phyloP scores from a whole-genome alignment of 2,329 filamentous ascomycete genomes.

The Colletotrichum lentis region DNA sequence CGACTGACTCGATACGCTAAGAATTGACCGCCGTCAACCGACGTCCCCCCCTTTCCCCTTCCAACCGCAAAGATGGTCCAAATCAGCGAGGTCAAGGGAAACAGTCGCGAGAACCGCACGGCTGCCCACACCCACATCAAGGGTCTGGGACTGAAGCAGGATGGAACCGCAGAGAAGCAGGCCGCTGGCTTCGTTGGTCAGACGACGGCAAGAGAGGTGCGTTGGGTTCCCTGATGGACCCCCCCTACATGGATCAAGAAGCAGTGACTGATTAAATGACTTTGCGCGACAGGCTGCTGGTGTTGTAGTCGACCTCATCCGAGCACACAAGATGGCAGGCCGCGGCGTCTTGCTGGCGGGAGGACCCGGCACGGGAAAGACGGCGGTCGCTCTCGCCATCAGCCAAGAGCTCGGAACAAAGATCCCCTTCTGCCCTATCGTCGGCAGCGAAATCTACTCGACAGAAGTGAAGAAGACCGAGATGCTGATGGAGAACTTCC shows the following conservation, averaged over 20 bases:
- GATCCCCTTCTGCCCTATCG: slow-evolving; percentile 97
- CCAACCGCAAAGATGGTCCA: slow-evolving; percentile 72
- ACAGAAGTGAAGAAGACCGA: slow-evolving; percentile 99
- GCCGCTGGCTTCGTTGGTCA: slow-evolving; percentile 91
- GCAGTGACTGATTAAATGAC: slow-evolving; percentile 24
- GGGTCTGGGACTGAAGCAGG: slow-evolving; percentile 83
- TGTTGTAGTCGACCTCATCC: slow-evolving; percentile 94
- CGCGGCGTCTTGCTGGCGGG: slow-evolving; percentile 92
- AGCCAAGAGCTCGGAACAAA: slow-evolving; percentile 97
- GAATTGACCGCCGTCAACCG: slow-evolving; percentile 35
- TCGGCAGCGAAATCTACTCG: slow-evolving; percentile 97
- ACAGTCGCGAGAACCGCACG: slow-evolving; percentile 93
- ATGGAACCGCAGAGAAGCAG: slow-evolving; percentile 85
- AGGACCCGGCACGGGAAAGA: slow-evolving; percentile 96
- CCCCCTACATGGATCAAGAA: background rate
- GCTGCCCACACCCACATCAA: slow-evolving; percentile 98
- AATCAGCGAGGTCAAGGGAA: slow-evolving; percentile 94
- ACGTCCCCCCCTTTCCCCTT: slow-evolving; percentile 9
- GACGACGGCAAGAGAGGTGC: slow-evolving; percentile 83
- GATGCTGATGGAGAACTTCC: slow-evolving; percentile 98
- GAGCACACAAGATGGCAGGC: slow-evolving; percentile 96
- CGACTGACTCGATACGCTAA: slow-evolving; percentile 26
- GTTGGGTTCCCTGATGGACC: slow-evolving; percentile 37
- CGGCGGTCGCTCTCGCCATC: slow-evolving; percentile 91
- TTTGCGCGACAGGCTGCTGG: slow-evolving; percentile 75